These are phyloP conservation scores for Penicillium robsamsonii DNA, from an alignment of 495 filamentous ascomycete genomes.

Conservation along the genomic window DNA sequence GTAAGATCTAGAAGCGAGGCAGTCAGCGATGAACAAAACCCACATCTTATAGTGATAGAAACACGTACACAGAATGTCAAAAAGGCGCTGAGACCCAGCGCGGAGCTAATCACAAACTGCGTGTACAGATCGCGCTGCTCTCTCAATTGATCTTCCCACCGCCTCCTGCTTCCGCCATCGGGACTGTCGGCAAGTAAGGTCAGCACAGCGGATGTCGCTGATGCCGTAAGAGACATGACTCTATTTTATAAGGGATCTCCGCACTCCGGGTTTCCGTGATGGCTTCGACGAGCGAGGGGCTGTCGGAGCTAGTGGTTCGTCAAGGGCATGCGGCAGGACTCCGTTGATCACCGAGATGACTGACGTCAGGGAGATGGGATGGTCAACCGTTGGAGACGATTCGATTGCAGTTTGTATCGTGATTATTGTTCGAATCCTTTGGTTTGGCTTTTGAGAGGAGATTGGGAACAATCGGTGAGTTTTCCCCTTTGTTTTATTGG, in stretches of 20 bases:
- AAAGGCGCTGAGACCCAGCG: slow-evolving; percentile 58
- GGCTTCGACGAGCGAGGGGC: slow-evolving; percentile 8
- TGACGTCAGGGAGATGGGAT: slow-evolving; percentile 30
- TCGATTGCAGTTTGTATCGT: background rate
- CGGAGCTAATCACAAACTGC: slow-evolving; percentile 57
- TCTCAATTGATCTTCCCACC: slow-evolving; percentile 37
- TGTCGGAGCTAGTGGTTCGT: slow-evolving; percentile 18
- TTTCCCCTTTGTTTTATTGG: slow-evolving; percentile 7
- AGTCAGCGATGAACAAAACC: slow-evolving; percentile 1
- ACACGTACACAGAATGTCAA: slow-evolving; percentile 59
- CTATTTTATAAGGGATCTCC: background rate
- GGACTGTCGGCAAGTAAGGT: slow-evolving; percentile 24
- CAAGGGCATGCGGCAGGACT: slow-evolving; percentile 17
- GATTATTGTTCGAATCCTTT: background rate
- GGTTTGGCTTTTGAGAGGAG: background rate
- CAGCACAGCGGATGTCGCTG: slow-evolving; percentile 28
- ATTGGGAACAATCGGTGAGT: background rate
- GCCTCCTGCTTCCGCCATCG: slow-evolving; percentile 22
- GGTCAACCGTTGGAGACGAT: background rate
- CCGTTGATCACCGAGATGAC: slow-evolving; percentile 19
- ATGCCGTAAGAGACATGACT: slow-evolving; percentile 37
- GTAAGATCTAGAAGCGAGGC: slow-evolving; percentile 54
- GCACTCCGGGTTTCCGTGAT: background rate
- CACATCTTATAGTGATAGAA: background rate
- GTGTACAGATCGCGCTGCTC: slow-evolving; percentile 55